phyloP scores from a whole-genome alignment of 768 basidiomycete genomes.

The Punctularia strigosozonata region DNA sequence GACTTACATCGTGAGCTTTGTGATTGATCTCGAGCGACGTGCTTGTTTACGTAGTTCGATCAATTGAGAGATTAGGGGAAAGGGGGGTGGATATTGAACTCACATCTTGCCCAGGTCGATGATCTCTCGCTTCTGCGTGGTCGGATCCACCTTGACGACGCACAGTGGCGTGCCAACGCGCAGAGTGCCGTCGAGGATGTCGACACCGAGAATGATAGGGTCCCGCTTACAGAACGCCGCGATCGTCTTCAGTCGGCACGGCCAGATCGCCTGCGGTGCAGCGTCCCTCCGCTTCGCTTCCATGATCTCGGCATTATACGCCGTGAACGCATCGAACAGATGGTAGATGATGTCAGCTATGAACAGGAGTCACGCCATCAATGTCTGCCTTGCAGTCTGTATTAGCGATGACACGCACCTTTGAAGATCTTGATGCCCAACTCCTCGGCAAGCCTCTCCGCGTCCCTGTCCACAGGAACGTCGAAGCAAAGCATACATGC shows the following conservation, averaged over 20 bases:
- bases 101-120: slow-evolving; percentile 92
- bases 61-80: background rate
- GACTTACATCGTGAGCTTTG: slow-evolving; percentile 65
- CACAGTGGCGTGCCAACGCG: slow-evolving; percentile 91
- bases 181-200: slow-evolving; percentile 87
- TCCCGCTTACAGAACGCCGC: slow-evolving; percentile 95
- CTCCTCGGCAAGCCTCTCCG: slow-evolving; percentile 84
- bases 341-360: slow-evolving; percentile 98
- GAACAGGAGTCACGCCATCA: no score
- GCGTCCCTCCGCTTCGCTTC: slow-evolving; percentile 91
- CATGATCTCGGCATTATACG: slow-evolving; percentile 82
- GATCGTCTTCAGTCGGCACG: slow-evolving; percentile 85
- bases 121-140: slow-evolving; percentile 82
- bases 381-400: background rate
- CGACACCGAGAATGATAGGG: slow-evolving; percentile 93
- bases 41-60: slow-evolving; percentile 26
- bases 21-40: slow-evolving; percentile 98
- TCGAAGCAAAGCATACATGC: slow-evolving; percentile 97
- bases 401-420: slow-evolving; percentile 36
- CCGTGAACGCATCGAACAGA: slow-evolving; percentile 91
- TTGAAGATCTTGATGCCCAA: slow-evolving; percentile 92
- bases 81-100: no score
- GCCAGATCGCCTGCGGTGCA: slow-evolving; percentile 94
- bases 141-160: slow-evolving; percentile 85
- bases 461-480: slow-evolving; percentile 88